Conservation (phyloP, 768 basidiomycete species). For the Phylloporus sp. region DNA sequence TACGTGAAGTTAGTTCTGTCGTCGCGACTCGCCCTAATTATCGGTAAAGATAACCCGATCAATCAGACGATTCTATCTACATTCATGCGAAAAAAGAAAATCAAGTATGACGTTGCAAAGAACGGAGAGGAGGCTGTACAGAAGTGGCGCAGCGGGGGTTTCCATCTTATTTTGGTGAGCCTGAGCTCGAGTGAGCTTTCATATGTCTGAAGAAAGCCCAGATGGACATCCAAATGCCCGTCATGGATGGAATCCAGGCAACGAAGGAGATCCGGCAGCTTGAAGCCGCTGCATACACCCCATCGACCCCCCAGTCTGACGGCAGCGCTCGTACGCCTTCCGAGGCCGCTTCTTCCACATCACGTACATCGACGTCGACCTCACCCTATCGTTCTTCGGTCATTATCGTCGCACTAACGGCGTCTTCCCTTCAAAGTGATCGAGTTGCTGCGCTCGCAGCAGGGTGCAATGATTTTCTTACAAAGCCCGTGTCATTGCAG, state of each 20-base stretch:
- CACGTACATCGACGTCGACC: constrained; percentile 36
- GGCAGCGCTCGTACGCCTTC: constrained; percentile 45
- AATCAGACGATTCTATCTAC: constrained; percentile 97
- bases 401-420: constrained; percentile 98
- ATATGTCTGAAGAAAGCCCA: constrained; percentile 32
- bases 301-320: constrained; percentile 64
- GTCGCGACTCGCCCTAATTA: constrained; percentile 11
- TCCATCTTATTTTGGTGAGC: constrained; percentile 92
- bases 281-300: constrained; percentile 71
- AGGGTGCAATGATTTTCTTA: constrained; percentile 98
- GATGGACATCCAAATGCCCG: constrained; percentile 99
- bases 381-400: constrained; percentile 88
- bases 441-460: constrained; percentile 96
- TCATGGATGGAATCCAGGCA: constrained; percentile 97
- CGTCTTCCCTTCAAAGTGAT: constrained; percentile 92
- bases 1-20: constrained; percentile 34
- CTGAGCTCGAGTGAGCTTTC: neutral
- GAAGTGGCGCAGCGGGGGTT: constrained; percentile 89
- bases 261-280: constrained; percentile 91
- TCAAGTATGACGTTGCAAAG: constrained; percentile 91
- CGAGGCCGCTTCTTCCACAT: constrained; percentile 45
- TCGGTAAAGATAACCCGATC: constrained; percentile 84
- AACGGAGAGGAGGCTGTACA: constrained; percentile 95
- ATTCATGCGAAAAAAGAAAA: constrained; percentile 94
- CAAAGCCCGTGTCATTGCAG: constrained; percentile 90